A percentile compares a stretch with the other conserved stretches of the same genome.
These are phyloP conservation scores for Claviceps monticola DNA, from an alignment of 2,329 filamentous ascomycete genomes.

Conservation along the genomic window DNA sequence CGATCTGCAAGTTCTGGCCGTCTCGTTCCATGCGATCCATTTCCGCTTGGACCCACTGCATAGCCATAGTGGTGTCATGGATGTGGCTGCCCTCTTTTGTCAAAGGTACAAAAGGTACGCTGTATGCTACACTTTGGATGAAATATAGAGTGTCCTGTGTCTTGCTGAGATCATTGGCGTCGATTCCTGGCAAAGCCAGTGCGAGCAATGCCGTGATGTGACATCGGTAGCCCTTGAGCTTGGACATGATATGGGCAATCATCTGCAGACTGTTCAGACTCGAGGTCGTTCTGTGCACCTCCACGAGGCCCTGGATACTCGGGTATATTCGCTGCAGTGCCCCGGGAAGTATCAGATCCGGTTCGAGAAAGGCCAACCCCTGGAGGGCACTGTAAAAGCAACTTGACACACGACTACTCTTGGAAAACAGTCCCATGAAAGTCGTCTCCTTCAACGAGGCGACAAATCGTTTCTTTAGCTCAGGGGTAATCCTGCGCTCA, in stretches of 20 bases:
- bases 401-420: conserved; percentile 81
- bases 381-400: conserved; percentile 87
- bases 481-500: conserved; percentile 64
- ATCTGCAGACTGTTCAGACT: conserved; percentile 86
- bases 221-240: conserved; percentile 90
- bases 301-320: conserved; percentile 88
- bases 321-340: conserved; percentile 94
- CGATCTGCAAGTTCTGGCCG: conserved; percentile 70
- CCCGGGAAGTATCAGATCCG: conserved; percentile 79
- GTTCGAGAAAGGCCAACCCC: conserved; percentile 79
- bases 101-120: conserved; percentile 80
- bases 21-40: conserved; percentile 88
- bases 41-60: conserved; percentile 88
- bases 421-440: conserved; percentile 97
- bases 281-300: conserved; percentile 91
- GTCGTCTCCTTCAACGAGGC: conserved; percentile 79
- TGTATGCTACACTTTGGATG: conserved; percentile 91
- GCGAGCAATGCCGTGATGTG: conserved; percentile 92
- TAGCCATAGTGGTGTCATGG: conserved; percentile 62
- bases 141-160: conserved; percentile 89
- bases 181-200: conserved; percentile 83
- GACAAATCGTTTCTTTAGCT: conserved; percentile 82
- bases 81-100: conserved; percentile 44
- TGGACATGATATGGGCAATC: conserved; percentile 79
- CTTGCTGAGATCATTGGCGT: conserved; percentile 95